Conservation (phyloP, 768 basidiomycete genomes). For the Boletus tylopilopsis region DNA sequence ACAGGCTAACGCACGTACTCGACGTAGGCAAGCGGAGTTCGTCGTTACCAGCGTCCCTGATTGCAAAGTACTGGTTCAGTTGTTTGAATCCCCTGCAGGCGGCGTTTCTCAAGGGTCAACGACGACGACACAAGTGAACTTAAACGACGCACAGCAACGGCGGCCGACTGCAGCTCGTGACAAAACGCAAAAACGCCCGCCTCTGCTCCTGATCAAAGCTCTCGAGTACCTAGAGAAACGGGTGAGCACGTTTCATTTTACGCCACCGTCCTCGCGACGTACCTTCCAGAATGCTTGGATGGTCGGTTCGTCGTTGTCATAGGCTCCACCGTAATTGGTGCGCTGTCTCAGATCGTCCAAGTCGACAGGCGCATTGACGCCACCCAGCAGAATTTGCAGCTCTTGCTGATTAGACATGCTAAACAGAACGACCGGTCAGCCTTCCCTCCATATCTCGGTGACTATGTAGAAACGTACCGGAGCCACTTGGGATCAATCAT, state of each 20-base stretch:
- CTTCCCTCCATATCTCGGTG: not conserved
- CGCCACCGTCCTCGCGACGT: constrained; percentile 24
- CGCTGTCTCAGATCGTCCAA: too few relatives aligned
- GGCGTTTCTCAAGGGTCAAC: too few relatives aligned
- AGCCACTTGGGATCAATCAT: constrained; percentile 92
- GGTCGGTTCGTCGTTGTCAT: too few relatives aligned
- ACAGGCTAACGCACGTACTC: constrained; percentile 88
- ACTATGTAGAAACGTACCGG: constrained; percentile 37
- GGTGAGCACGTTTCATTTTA: too few relatives aligned
- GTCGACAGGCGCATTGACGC: constrained; percentile 81
- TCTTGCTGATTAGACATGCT: constrained; percentile 99
- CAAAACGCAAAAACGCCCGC: too few relatives aligned
- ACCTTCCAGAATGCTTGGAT: too few relatives aligned
- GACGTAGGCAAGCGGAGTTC: constrained; percentile 66
- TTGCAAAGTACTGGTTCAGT: constrained; percentile 83
- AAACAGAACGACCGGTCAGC: constrained; percentile 11
- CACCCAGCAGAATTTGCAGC: constrained; percentile 86
- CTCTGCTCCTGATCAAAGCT: too few relatives aligned
- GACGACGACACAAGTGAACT: too few relatives aligned
- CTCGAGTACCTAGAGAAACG: too few relatives aligned
- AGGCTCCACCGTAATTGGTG: too few relatives aligned
- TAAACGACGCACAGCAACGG: too few relatives aligned
- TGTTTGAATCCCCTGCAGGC: constrained; percentile 80
- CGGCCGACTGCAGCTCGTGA: too few relatives aligned
- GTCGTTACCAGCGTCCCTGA: constrained; percentile 77